Conservation (phyloP, 768 basidiomycete genomes). For the Tulasnella sp. region DNA sequence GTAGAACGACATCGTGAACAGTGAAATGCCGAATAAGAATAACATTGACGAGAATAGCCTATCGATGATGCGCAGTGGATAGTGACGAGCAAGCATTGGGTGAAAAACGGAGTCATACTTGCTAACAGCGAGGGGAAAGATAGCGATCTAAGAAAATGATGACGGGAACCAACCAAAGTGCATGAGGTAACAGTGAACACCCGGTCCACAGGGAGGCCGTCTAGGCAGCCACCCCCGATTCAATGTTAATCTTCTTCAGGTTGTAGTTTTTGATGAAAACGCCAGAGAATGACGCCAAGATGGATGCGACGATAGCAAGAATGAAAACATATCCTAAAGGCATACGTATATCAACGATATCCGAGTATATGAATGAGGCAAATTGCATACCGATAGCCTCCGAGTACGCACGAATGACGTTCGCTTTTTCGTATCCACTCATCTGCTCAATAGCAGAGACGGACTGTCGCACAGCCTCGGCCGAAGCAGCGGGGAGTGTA, state of each 20-base stretch:
- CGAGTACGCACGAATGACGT: conserved; percentile 21
- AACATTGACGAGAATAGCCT: too few species aligned
- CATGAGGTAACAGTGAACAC: too few species aligned
- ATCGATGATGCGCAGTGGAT: too few species aligned
- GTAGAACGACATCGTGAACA: too few species aligned
- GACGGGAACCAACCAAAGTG: too few species aligned
- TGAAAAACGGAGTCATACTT: too few species aligned
- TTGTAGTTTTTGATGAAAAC: conserved; percentile 26
- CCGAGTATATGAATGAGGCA: not conserved
- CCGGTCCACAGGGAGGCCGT: too few species aligned
- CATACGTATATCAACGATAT: too few species aligned
- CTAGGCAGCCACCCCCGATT: conserved; percentile 11
- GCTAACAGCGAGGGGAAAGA: too few species aligned
- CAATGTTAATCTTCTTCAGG: conserved; percentile 23
- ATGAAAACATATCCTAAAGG: conserved; percentile 10
- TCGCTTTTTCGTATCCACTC: conserved; percentile 14
- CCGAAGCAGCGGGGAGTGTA: conserved; percentile 16
- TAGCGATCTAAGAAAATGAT: too few species aligned
- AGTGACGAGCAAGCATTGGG: too few species aligned
- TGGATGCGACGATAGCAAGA: conserved; percentile 6
- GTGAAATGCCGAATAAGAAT: too few species aligned
- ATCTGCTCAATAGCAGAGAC: conserved; percentile 26
- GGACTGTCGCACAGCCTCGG: conserved; percentile 22
- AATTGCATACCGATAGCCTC: conserved; percentile 13
- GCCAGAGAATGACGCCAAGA: not conserved